phyloP scores from a whole-genome alignment of 139 green algal genomes.

The Chlamydomonas sphaeroides region DNA sequence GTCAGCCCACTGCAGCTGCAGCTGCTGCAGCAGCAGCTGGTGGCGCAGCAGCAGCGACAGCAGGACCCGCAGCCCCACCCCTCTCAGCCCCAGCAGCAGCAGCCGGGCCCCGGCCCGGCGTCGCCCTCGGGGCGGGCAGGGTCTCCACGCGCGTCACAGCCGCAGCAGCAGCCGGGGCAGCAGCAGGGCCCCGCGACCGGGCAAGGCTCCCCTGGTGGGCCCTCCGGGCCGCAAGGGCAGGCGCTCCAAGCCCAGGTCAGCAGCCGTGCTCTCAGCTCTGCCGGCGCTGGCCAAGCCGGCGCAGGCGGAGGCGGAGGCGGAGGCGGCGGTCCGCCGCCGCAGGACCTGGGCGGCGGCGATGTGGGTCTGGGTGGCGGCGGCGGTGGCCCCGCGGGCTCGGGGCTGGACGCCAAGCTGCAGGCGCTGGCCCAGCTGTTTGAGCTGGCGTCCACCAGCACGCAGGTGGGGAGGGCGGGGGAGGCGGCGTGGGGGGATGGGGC shows the following conservation, averaged over 20 bases:
- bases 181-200: too few species aligned
- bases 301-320: neutral
- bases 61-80: neutral
- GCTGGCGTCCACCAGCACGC: constrained; percentile 65
- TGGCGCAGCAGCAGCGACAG: neutral
- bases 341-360: neutral
- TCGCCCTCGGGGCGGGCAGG: too few species aligned
- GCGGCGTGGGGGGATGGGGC: neutral
- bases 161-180: constrained; percentile 33
- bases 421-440: constrained; percentile 72
- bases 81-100: neutral
- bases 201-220: too few species aligned
- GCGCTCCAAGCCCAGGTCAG: too few species aligned
- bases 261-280: too few species aligned
- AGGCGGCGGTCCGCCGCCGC: neutral
- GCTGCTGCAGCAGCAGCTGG: constrained; percentile 21
- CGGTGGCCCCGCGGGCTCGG: neutral
- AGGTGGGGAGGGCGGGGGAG: neutral
- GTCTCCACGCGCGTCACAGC: neutral
- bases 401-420: constrained; percentile 70
- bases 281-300: neutral
- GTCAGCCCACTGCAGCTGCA: constrained; percentile 26
- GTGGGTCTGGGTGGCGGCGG: neutral
- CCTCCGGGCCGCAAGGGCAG: too few species aligned
- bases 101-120: neutral